Evolutionary conservation across 2,329 filamentous ascomycete species (phyloP), one percentile per base, ranked within the genome.

Genomic region (Metarhizium robertsii): DNA sequence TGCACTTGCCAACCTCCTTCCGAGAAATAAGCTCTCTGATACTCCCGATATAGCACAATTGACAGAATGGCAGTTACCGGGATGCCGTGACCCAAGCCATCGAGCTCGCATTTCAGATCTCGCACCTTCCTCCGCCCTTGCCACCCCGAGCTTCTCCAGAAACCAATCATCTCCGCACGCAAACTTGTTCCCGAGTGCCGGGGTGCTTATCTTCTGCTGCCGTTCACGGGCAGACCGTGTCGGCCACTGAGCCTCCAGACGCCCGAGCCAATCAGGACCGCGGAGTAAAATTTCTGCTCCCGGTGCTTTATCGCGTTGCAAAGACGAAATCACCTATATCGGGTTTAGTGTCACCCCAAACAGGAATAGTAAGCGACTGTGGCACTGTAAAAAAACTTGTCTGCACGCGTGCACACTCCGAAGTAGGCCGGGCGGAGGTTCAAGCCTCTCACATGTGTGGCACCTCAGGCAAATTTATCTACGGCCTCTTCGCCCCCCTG

Each of bases 221-320:
- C 42, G 52, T 48, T 40, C 40, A 43, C 52, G 36, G 47, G 20
- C 45, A 54, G 32, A 20, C 45, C 45, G 32, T 45, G 32, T 38
- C 38, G 32, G 32, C 16, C 16, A n/a, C 47, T 7, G 32, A 16
- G 20, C 11, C 14, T 20, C 32, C 51, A n/a, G 49, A 30, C 18
- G 13, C 6, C 38, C 32, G 32, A 40, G 50, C 57, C 58, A 60
- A 60, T 58, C 50, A 57, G 10, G 18, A 29, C n/a, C n/a, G 32
- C 29, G 20, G 13, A 20, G 32, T 38, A 34, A 10, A 20, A 46
- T 48, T 29, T 52, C 58, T 43, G 47, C n/a, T 56, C 52, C 58
- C 58, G 58, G 54, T 54, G 53, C 42, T 58, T 60, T 60, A 58
- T 60, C 58, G 58, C 55, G 53, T 40, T 25, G 30, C 46, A 36